These are phyloP conservation scores for Macroventuria anomochaeta DNA, from an alignment of 2,329 filamentous ascomycete species.

Conservation along the genomic window DNA sequence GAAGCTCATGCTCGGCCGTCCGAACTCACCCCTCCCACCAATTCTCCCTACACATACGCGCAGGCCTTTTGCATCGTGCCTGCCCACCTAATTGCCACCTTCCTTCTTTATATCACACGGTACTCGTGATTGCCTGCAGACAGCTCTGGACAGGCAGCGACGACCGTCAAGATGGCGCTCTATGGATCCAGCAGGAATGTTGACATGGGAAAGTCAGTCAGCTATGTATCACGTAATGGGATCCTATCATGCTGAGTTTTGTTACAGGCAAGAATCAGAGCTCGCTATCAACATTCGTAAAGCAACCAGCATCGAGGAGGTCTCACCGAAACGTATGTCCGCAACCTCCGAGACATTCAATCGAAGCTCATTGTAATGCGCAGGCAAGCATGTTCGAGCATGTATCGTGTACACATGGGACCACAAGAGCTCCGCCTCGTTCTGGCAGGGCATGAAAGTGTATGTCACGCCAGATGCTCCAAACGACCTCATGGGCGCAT, in stretches of 20 bases:
- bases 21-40: slow-evolving; percentile 17
- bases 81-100: slow-evolving; percentile 9
- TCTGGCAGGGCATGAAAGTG: slow-evolving; percentile 99
- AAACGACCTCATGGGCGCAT: not conserved
- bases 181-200: slow-evolving; percentile 60
- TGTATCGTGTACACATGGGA: slow-evolving; percentile 99
- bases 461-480: slow-evolving; percentile 54
- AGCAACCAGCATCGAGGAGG: slow-evolving; percentile 71
- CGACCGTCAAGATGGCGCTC: slow-evolving; percentile 40
- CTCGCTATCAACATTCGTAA: slow-evolving; percentile 71
- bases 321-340: slow-evolving; percentile 68
- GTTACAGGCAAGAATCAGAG: slow-evolving; percentile 64
- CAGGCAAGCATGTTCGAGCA: slow-evolving; percentile 92
- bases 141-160: slow-evolving; percentile 27
- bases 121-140: slow-evolving; percentile 19
- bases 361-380: slow-evolving; percentile 38
- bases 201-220: slow-evolving; percentile 66
- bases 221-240: not conserved
- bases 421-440: slow-evolving; percentile 91
- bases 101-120: not conserved
- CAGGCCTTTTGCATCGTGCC: slow-evolving; percentile 20
- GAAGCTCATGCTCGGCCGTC: slow-evolving; percentile 26
- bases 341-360: slow-evolving; percentile 10
- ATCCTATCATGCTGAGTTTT: slow-evolving; percentile 2
- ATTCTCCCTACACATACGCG: slow-evolving; percentile 17